Evolutionary conservation across 176 grass and related monocot genomes (phyloP), one percentile per base, ranked within the genome.

Genomic region (Tillandsia leiboldiana): DNA sequence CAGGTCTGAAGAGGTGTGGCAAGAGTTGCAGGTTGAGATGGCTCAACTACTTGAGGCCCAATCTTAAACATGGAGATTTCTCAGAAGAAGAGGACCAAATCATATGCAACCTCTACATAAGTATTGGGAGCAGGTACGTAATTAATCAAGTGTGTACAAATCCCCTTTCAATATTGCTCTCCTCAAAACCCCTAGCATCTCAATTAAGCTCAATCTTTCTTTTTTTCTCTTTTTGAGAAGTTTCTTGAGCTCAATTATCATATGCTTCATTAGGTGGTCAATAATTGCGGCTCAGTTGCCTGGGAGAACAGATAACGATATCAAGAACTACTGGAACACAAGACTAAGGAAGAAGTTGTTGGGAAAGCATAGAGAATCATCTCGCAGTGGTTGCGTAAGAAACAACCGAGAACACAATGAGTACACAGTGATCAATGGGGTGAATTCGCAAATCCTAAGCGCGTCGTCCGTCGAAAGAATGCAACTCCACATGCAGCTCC

Each of bases 311-410:
- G 94, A 99, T 62, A 99, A 99, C 65, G 94, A 99, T 78, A 99
- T 99, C 77, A 99, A 99, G 81, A 99, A 99, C 75, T 93, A 99
- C 69, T 99, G 94, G 94, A 99, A 99, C 89, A 99, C 94, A 63
- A 81, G 74, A 84, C 83, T 99, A 12, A 99, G 93, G 94, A 99
- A 99, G 82, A 99, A 99, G 74, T 80, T 99, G 52, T 78, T 99
- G 2, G 94, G 89, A 20, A 96, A 92, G 70, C 81, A 79, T 42
- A 70, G 77, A 0, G 75, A 79, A 1, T 73, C 81, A 2, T 87
- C 83, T 0, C 86, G 13, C 10, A 51, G 50, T 54, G 50, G 84
- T 69, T 82, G 86, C n/a, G 42, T 73, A 0, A 51, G 63, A 22
- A 70, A 66, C 3, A 81, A 53, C 77, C 73, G 78, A 27, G 78